These are phyloP conservation scores for Lodderomyces metapsilosis DNA, from an alignment of 1,139 yeast species.

Conservation along the genomic window DNA sequence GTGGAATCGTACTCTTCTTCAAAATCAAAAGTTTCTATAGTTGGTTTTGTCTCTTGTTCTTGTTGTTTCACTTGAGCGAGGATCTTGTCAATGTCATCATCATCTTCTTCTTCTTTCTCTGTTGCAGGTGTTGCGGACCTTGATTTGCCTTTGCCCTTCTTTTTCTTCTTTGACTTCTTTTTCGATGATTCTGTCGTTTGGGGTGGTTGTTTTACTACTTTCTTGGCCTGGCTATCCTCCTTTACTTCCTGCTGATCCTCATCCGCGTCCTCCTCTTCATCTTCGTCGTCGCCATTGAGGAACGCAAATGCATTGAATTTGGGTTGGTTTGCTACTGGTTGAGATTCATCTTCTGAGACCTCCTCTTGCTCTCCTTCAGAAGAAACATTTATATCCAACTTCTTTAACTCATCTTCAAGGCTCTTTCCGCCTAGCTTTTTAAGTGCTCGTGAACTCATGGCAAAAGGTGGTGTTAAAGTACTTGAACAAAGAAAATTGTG, in stretches of 20 bases:
- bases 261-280: conserved; percentile 17
- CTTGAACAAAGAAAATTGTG: conserved; percentile 1
- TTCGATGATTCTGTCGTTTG: conserved; percentile 1
- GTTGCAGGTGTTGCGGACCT: conserved; percentile 13
- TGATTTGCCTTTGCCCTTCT: conserved; percentile 5
- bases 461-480: background rate
- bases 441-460: conserved; percentile 67
- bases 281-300: conserved; percentile 39
- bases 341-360: conserved; percentile 17
- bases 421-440: conserved; percentile 40
- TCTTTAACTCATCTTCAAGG: conserved; percentile 8
- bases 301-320: conserved; percentile 55
- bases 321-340: conserved; percentile 10
- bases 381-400: conserved; percentile 1
- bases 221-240: too few relatives aligned
- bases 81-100: conserved; percentile 43
- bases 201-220: background rate
- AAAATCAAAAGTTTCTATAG: conserved; percentile 30
- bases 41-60: conserved; percentile 20
- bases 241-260: background rate
- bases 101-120: conserved; percentile 22
- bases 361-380: conserved; percentile 8
- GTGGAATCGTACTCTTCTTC: conserved; percentile 32
- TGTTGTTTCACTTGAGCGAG: conserved; percentile 33
- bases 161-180: conserved; percentile 18